Base-by-base conservation (phyloP, 805 yeast species). In the Candida mattraensis region DNA sequence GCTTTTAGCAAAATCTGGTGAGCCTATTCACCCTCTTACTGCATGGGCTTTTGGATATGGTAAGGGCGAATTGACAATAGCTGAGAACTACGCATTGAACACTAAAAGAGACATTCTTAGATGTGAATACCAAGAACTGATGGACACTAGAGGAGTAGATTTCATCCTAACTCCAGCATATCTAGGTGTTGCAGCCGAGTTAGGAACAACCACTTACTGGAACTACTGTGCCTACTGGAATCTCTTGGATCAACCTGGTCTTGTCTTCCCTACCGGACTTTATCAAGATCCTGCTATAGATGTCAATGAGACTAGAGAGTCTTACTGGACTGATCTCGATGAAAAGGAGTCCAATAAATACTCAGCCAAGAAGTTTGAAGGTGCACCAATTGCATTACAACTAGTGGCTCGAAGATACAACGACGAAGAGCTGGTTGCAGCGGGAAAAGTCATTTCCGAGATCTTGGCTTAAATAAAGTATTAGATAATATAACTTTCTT, bases 221-320 rank as follows among this genome's bases (percentile, higher is more conserved):
- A 83, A 87, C 4, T 85, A 85, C 65, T 82, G 89, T 9, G 64
- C 87, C 2, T 65, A 81, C 44, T 84, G 78, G 74, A 84, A 84
- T 61, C 53, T 83, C 38, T 58, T 83, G 44, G 93, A 84, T 57
- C 69, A 75, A 51, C 88, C 93, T 26, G 74, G 79, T 24, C 75
- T 80, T 35, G 69, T 70, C 1, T 66, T 78, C 62, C 87, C 83
- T 50, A 71, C 85, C 5, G 78, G 84, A 8, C 60, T 78, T 43
- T 64, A 58, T 45, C 83, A 70, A 51, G 84, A 80, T 53, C 63
- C 63, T 20, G 31, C 37, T 3, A 41, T 70, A 23, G 87, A 81
- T 54, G 45, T 59, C 20, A 71, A 74, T 61, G 77, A 67, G 28
- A 56, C 47, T 19, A 29, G 48, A 15, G 66, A 64, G 49, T 34